A percentile compares a stretch with the other conserved stretches of the same genome.
Conservation (phyloP, 2,329 filamentous ascomycete genomes). For the Rugonectria rugulosa region DNA sequence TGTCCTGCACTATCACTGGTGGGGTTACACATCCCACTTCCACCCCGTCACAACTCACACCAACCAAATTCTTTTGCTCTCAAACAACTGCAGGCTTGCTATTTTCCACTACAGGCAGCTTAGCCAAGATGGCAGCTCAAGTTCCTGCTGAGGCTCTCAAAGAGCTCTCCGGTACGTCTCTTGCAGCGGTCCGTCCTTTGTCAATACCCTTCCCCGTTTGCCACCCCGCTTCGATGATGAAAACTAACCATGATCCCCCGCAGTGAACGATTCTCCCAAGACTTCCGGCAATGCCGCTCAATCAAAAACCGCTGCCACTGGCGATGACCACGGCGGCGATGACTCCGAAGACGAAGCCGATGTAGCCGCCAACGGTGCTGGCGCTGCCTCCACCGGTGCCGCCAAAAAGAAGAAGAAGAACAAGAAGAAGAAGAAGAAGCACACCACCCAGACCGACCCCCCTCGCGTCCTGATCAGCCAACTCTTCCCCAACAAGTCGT, state of each 20-base stretch:
- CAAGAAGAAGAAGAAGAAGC: slow-evolving; percentile 84
- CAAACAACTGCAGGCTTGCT: slow-evolving; percentile 23
- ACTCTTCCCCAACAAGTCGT: slow-evolving; percentile 75
- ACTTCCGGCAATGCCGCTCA: slow-evolving; percentile 51
- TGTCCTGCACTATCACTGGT: slow-evolving; percentile 32
- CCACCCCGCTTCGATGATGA: neutral
- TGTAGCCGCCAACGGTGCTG: slow-evolving; percentile 39
- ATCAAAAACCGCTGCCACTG: slow-evolving; percentile 47
- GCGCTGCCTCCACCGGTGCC: slow-evolving; percentile 47
- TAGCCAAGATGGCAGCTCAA: slow-evolving; percentile 53
- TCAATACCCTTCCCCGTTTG: neutral
- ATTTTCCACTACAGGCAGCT: slow-evolving; percentile 22
- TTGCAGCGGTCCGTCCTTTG: neutral
- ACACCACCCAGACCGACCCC: slow-evolving; percentile 76
- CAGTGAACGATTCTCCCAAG: slow-evolving; percentile 51
- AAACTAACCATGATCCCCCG: slow-evolving; percentile 16
- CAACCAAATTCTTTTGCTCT: slow-evolving; percentile 32
- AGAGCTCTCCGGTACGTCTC: slow-evolving; percentile 50
- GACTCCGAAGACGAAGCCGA: slow-evolving; percentile 63
- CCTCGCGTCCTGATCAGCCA: slow-evolving; percentile 75
- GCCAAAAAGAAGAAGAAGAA: slow-evolving; percentile 69
- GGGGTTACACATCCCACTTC: slow-evolving; percentile 34
- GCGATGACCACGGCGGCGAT: slow-evolving; percentile 56
- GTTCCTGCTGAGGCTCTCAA: slow-evolving; percentile 53
- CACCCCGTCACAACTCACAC: slow-evolving; percentile 21